Base-by-base conservation (phyloP, 148 eudicot genomes). In the Simmondsia chinensis region DNA sequence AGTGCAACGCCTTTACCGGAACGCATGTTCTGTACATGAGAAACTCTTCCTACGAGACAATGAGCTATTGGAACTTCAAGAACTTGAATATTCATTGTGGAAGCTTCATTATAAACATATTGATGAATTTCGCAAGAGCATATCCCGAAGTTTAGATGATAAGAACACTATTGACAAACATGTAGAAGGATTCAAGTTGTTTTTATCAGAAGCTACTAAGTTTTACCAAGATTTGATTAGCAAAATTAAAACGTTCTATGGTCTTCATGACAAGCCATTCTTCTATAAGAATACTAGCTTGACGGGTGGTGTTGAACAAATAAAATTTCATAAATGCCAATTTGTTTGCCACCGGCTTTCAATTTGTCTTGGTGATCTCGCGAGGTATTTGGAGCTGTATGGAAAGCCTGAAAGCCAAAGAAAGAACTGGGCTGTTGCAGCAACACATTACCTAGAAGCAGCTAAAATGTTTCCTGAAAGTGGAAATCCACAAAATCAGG, bases 401-500 rank as follows among this genome's bases (percentile, higher is more conserved):
- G 81, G 57, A 51, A 79, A 85, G 35, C 49, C 64, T 4, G 73
- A 65, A 29, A 37, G 21, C 29, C 63, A 52, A 12, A 64, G 64
- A 42, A 50, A 33, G 58, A 76, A 77, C 27, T 85, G 97, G 97
- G 75, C 83, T 9, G 48, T 59, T 56, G 94, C 97, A 40, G 93
- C 93, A 28, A 63, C 52, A 15, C 61, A 61, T 63, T 85, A 91
- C 59, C 57, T 85, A 17, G 79, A 85, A 68, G 78, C 95, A 49
- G 61, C 86, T 22, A 58, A 56, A 25, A 65, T 71, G 54, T 85
- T 73, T 62, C 97, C 97, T 20, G 79, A 76, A 61, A 72, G 97
- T 57, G 97, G 97, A 23, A 91, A 91, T 54, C 88, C 97, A 14
- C 97, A 85, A 60, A 91, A 91, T 70, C 97, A 91, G 94, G 97